Conservation (phyloP, 768 basidiomycete genomes). For the Fistulinella prunicolor region DNA sequence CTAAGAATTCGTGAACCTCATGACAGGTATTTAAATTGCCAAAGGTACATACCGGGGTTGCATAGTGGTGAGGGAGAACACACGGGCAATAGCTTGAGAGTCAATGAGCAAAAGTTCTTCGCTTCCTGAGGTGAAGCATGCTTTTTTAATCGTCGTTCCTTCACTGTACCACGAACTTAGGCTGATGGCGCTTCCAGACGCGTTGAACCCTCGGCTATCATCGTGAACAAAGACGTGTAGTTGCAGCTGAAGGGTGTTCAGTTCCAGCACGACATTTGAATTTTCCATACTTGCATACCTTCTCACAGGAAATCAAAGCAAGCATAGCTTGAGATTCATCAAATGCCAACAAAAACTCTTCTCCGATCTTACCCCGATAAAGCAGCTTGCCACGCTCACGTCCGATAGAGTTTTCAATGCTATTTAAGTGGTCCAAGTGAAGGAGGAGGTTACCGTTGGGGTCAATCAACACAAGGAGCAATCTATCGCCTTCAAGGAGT, state of each 20-base stretch:
- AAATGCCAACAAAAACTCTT: slow-evolving; percentile 44
- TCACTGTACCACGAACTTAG: slow-evolving; percentile 46
- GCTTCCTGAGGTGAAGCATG: slow-evolving; percentile 45
- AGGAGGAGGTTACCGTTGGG: slow-evolving; percentile 31
- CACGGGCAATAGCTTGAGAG: slow-evolving; percentile 38
- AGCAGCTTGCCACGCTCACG: slow-evolving; percentile 34
- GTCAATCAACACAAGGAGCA: slow-evolving; percentile 42
- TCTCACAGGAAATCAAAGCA: slow-evolving; percentile 41
- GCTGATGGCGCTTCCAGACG: slow-evolving; percentile 41
- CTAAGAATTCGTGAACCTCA: slow-evolving; percentile 24
- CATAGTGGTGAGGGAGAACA: slow-evolving; percentile 53
- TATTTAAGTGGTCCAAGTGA: slow-evolving; percentile 35
- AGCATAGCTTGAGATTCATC: slow-evolving; percentile 53
- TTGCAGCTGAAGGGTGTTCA: slow-evolving; percentile 26
- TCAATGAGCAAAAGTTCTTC: slow-evolving; percentile 57
- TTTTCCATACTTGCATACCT: slow-evolving; percentile 28
- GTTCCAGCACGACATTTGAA: background rate
- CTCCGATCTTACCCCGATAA: slow-evolving; percentile 46
- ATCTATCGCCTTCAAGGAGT: slow-evolving; percentile 38
- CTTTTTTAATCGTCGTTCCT: slow-evolving; percentile 33
- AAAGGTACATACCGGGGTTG: slow-evolving; percentile 46
- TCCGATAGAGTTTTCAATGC: slow-evolving; percentile 35
- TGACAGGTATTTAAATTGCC: background rate
- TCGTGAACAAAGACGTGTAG: slow-evolving; percentile 50
- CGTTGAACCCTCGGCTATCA: slow-evolving; percentile 43